These are phyloP conservation scores for Cyclotella kingstonii DNA, from an alignment of 108 stramenopile species.

Conservation along the genomic window DNA sequence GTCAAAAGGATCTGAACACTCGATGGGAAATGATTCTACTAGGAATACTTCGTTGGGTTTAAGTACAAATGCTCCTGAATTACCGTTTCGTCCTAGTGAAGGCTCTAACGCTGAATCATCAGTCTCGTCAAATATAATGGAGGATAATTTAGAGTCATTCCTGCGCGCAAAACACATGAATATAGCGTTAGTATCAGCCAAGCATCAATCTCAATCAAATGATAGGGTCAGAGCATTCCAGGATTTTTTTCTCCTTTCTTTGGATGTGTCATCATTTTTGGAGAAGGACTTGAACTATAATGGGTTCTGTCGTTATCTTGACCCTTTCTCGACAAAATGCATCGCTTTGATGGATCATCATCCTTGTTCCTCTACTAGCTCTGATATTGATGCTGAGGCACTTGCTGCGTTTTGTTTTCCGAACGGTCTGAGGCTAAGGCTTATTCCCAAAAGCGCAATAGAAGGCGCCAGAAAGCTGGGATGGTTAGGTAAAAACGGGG, in stretches of 20 bases:
- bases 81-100: constrained; percentile 11
- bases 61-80: constrained; percentile 2
- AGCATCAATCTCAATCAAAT: constrained; percentile 9
- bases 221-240: constrained; percentile 36
- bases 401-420: constrained; percentile 55
- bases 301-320: constrained; percentile 42
- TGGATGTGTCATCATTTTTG: constrained; percentile 20
- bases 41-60: constrained; percentile 34
- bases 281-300: constrained; percentile 17
- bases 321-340: constrained; percentile 41
- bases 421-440: constrained; percentile 43
- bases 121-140: constrained; percentile 5
- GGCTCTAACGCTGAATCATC: constrained; percentile 16
- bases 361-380: constrained; percentile 18
- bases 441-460: constrained; percentile 38
- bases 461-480: constrained; percentile 48
- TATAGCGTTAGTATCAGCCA: constrained; percentile 33
- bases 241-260: constrained; percentile 42
- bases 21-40: constrained; percentile 28
- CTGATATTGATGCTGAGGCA: constrained; percentile 46
- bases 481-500: constrained; percentile 41
- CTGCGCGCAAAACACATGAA: constrained; percentile 43
- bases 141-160: constrained; percentile 27
- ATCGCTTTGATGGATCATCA: constrained; percentile 40
- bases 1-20: constrained; percentile 27